Conservation (phyloP, 768 basidiomycete species). For the Suillus occidentalis region DNA sequence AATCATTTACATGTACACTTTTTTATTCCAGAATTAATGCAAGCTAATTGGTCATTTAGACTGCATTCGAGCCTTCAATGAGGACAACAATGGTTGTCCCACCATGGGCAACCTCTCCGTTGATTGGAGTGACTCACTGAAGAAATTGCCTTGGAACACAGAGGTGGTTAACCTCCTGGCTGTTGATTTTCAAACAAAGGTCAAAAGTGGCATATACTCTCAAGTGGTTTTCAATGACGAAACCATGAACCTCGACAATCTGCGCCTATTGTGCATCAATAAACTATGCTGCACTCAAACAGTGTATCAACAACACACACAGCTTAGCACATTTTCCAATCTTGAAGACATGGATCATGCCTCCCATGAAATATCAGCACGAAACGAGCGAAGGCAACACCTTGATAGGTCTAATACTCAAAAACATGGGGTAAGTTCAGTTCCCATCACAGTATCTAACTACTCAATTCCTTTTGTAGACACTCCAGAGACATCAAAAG, state of each 20-base stretch:
- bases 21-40: background rate
- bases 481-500: background rate
- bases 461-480: slow-evolving; percentile 2
- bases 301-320: background rate
- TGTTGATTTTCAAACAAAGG: background rate
- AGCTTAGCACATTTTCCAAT: background rate
- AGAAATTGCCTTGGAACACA: background rate
- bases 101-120: background rate
- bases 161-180: background rate
- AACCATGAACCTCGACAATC: background rate
- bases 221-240: background rate
- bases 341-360: background rate
- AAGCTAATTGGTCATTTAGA: background rate
- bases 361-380: background rate
- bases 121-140: background rate
- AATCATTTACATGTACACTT: no score
- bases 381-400: background rate
- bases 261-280: background rate
- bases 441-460: no score
- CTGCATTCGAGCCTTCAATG: background rate
- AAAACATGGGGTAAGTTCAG: background rate
- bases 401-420: background rate
- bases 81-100: background rate
- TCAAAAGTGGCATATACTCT: background rate
- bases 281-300: slow-evolving; percentile 1